Base-by-base conservation (phyloP, 2,329 filamentous ascomycete species). In the Helotiales sp. region DNA sequence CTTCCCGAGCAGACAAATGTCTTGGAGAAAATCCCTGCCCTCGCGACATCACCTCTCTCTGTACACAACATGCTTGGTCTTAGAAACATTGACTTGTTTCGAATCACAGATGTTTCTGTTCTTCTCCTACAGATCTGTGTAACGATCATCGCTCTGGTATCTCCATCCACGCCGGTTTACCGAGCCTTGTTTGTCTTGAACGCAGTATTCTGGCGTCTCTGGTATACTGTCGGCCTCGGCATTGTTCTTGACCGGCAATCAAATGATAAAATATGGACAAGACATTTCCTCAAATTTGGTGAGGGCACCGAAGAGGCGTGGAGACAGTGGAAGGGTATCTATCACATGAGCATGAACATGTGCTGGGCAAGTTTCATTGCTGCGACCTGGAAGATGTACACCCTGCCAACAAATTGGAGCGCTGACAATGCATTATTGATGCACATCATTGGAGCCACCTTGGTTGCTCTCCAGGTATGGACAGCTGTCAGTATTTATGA, bases 291-390 rank as follows among this genome's bases (percentile, higher is more conserved):
- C 80, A 99, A 99, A 79, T 97, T 91, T 75, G 96, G 96, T 69
- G 96, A 98, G 78, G 93, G 87, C 69, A 90, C 90, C 2, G 90
- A 91, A 69, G 96, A 98, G 80, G 95, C 95, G 3, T 99, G 96
- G 96, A 89, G 91, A 65, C 95, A 99, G 78, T 99, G 96, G 96
- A 98, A 97, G 80, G 93, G 91, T 34, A 88, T 97, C 75, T 97
- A 97, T 76, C 93, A 99, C 77, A 84, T 98, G 72, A 96, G 93
- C 80, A 94, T 95, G 86, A 88, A 89, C 65, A 89, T 97, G 87
- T 95, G 92, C 79, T 95, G 97, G 75, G 86, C 90, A 22, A 95
- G 92, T 66, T 97, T 97, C 78, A 85, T 95, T 68, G 93, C 93
- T 20, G 93, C 94, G 1, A 93, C 92, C 72, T 98, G 93, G 93